Conservation (phyloP, 768 basidiomycete species). For the Russula griseocarnosa region DNA sequence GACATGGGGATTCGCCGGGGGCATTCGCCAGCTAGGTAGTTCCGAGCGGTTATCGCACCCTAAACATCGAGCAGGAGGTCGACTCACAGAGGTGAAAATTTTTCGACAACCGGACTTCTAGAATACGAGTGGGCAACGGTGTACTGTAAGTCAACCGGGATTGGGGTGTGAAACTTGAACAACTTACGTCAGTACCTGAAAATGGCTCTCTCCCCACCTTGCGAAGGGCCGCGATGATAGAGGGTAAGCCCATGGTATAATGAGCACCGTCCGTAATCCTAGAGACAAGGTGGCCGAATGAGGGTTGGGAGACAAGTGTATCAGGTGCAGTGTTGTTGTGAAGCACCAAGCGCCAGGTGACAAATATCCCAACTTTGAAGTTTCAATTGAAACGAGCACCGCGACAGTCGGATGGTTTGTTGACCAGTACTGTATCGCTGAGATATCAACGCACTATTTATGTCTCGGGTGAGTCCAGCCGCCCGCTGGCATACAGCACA, state of each 20-base stretch:
- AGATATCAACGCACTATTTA: too few relatives aligned
- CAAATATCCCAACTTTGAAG: not conserved
- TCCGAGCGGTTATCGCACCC: not conserved
- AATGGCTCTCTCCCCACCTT: too few relatives aligned
- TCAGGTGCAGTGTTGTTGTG: not conserved
- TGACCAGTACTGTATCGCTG: too few relatives aligned
- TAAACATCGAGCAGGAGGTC: not conserved
- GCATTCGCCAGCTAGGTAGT: not conserved
- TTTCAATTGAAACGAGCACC: not conserved
- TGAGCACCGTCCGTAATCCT: not conserved
- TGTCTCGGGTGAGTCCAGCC: too few relatives aligned
- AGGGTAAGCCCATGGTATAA: not conserved
- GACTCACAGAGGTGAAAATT: not conserved
- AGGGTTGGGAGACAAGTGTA: not conserved
- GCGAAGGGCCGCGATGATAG: not conserved
- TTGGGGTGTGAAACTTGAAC: not conserved
- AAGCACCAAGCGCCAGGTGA: not conserved
- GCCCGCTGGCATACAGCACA: too few relatives aligned
- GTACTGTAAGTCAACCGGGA: not conserved
- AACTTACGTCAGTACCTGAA: not conserved
- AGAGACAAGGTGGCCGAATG: not conserved
- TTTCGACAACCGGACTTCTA: slow-evolving; percentile 2
- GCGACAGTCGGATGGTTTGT: not conserved
- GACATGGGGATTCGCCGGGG: slow-evolving; percentile 11
- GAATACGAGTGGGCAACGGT: not conserved